Conservation (phyloP, 371 early-diverging fungal species). For the Saksenaea vasiformis region DNA sequence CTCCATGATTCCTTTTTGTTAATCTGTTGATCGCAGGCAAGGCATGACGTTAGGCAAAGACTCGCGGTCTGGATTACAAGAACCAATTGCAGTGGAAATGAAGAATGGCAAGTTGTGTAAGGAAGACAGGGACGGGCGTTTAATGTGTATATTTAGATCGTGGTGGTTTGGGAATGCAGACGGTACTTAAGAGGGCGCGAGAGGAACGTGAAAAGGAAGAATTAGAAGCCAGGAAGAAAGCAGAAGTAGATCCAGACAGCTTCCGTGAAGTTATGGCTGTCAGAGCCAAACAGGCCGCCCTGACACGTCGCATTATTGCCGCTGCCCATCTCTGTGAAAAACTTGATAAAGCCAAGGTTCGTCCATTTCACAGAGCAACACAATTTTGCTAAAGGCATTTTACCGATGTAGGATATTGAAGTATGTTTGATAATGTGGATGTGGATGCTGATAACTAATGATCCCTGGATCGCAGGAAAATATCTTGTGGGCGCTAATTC, state of each 20-base stretch:
- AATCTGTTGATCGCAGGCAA: constrained; percentile 30
- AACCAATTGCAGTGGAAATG: constrained; percentile 52
- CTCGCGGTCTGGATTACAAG: constrained; percentile 27
- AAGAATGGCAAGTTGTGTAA: constrained; percentile 30
- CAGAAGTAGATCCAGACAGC: constrained; percentile 35
- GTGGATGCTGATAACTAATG: not conserved
- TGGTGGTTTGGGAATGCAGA: constrained; percentile 51
- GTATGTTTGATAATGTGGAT: constrained; percentile 1
- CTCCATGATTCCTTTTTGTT: not conserved
- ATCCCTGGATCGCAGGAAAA: constrained; percentile 8
- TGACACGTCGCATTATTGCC: constrained; percentile 25
- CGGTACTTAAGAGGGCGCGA: constrained; percentile 30
- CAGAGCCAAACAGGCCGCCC: constrained; percentile 31
- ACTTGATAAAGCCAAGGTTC: constrained; percentile 43
- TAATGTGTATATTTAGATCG: constrained; percentile 9
- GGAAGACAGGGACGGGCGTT: not conserved
- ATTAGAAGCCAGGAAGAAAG: constrained; percentile 24
- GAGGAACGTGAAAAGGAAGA: constrained; percentile 43
- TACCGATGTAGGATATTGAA: constrained; percentile 16
- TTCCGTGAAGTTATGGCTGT: constrained; percentile 38
- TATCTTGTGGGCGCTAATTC: constrained; percentile 21
- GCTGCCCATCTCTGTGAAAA: constrained; percentile 43
- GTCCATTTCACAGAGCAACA: not conserved
- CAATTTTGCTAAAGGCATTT: not conserved
- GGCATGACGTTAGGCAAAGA: constrained; percentile 46